Evolutionary conservation across 2,329 filamentous ascomycete species (phyloP).

Genomic region (Dothideomycetes sp.): DNA sequence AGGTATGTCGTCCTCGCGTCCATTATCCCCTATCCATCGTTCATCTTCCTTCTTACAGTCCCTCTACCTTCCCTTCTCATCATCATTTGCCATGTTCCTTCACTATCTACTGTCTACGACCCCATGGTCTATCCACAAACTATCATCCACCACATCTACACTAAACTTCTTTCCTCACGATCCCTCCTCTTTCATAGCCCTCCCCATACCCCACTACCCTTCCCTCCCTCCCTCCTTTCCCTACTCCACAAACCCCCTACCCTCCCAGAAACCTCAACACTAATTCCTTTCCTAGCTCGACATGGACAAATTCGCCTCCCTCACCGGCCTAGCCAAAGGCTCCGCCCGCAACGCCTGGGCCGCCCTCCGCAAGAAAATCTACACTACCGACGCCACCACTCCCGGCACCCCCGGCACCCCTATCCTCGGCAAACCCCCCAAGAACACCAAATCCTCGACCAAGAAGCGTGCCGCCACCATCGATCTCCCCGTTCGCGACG

Average conservation of each 20-base stretch:
- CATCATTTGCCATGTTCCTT: neutral
- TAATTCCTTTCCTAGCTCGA: constrained; percentile 17
- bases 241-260: no score
- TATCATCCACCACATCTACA: neutral
- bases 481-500: neutral
- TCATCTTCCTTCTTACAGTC: neutral
- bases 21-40: neutral
- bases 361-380: constrained; percentile 28
- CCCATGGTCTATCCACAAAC: neutral
- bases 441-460: neutral
- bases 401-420: neutral
- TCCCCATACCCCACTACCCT: no score
- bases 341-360: constrained; percentile 27
- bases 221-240: no score
- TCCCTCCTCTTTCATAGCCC: no score
- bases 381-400: neutral
- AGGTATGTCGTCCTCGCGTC: constrained; percentile 16
- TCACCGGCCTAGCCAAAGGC: constrained; percentile 20
- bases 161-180: neutral
- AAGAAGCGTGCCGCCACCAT: constrained; percentile 8
- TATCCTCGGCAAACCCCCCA: neutral
- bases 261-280: no score
- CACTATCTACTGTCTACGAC: neutral
- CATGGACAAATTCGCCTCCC: constrained; percentile 20
- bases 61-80: no score